Evolutionary conservation across 2,329 filamentous ascomycete species (phyloP).

Genomic region (Penicillium sp.): DNA sequence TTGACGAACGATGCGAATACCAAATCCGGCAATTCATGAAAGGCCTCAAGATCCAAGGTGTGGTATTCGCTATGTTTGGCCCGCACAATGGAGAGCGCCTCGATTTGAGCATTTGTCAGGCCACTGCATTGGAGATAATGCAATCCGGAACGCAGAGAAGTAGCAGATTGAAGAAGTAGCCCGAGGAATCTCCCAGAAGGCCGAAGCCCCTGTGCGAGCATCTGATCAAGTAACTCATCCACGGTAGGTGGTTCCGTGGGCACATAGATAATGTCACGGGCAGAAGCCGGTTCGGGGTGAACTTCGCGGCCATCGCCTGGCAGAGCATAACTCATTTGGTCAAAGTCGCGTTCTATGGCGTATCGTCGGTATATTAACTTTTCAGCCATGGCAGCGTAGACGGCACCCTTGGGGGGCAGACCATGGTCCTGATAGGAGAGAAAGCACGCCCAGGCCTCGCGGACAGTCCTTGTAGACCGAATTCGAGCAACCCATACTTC

Average conservation of each 20-base stretch:
- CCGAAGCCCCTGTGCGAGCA: slow-evolving; percentile 45
- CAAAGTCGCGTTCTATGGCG: slow-evolving; percentile 20
- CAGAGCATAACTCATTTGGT: slow-evolving; percentile 30
- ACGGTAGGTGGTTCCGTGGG: slow-evolving; percentile 52
- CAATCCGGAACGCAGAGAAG: slow-evolving; percentile 40
- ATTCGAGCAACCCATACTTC: slow-evolving; percentile 58
- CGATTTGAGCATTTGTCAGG: slow-evolving; percentile 32
- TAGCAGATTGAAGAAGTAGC: slow-evolving; percentile 48
- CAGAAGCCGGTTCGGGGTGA: slow-evolving; percentile 53
- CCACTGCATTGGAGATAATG: slow-evolving; percentile 40
- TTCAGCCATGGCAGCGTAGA: slow-evolving; percentile 57
- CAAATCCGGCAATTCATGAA: slow-evolving; percentile 31
- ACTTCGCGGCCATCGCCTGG: slow-evolving; percentile 58
- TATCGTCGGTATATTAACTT: slow-evolving; percentile 48
- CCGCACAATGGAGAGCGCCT: slow-evolving; percentile 27
- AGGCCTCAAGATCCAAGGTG: slow-evolving; percentile 11
- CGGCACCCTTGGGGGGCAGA: slow-evolving; percentile 33
- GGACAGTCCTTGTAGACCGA: slow-evolving; percentile 56
- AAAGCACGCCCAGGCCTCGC: slow-evolving; percentile 65
- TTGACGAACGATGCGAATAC: slow-evolving; percentile 46
- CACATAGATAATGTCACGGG: slow-evolving; percentile 57
- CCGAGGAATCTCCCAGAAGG: slow-evolving; percentile 46
- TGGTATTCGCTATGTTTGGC: slow-evolving; percentile 12
- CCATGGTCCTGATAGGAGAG: slow-evolving; percentile 51
- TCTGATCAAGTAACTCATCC: slow-evolving; percentile 51